These are phyloP conservation scores for Dictyostelium discoideum DNA, from an alignment of 78 protist genomes.

Conservation along the genomic window dicty_2.7 NC_007091.3:1484501-1485000, in stretches of 20 bases:
- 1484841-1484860: background rate
- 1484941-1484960: background rate
- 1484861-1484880: background rate
- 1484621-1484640: slow-evolving; percentile 44
- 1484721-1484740: slow-evolving; percentile 42
- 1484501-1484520: background rate
- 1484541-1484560: slow-evolving; percentile 3
- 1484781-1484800: background rate
- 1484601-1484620: background rate
- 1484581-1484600: slow-evolving; percentile 56
- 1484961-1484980: background rate
- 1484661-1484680: slow-evolving; percentile 70
- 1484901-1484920: background rate
- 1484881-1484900: background rate
- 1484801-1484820: background rate
- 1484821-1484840: background rate
- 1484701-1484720: slow-evolving; percentile 58
- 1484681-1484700: slow-evolving; percentile 57
- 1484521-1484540: background rate
- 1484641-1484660: slow-evolving; percentile 26
- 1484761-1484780: slow-evolving; percentile 47
- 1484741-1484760: slow-evolving; percentile 45
- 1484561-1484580: slow-evolving; percentile 42
- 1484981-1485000: background rate
- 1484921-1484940: background rate